Conservation (phyloP, 2,329 filamentous ascomycete species). For the Chrysoporthe deuterocubensis region DNA sequence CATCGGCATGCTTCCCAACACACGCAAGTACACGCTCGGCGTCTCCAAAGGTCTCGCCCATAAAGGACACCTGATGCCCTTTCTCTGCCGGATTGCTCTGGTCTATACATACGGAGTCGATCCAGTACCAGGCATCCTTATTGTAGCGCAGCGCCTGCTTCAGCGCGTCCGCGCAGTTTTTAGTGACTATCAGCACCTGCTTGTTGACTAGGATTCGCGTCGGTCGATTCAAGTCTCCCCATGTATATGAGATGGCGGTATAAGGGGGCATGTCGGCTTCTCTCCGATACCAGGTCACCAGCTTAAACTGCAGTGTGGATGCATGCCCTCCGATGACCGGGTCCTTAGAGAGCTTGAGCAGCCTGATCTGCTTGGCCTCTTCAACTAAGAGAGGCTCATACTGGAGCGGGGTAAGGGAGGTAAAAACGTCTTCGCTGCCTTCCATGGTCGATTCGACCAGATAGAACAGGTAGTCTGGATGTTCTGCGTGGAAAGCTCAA, state of each 20-base stretch:
- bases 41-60: background rate
- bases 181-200: background rate
- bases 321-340: background rate
- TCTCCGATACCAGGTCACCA: background rate
- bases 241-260: background rate
- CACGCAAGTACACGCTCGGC: background rate
- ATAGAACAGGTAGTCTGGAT: background rate
- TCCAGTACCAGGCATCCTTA: background rate
- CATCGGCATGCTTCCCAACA: background rate
- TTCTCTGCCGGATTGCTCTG: background rate
- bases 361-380: background rate
- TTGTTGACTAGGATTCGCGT: background rate
- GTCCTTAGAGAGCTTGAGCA: background rate
- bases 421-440: background rate
- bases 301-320: background rate
- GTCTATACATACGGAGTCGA: background rate
- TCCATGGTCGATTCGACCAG: background rate
- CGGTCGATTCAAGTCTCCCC: background rate
- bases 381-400: background rate
- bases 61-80: background rate
- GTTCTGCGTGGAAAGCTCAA: background rate
- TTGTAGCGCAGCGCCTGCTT: background rate
- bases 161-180: background rate
- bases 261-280: background rate
- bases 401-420: fast-evolving